Percentiles rank a stretch among this genome's conserved stretches.
phyloP scores from a whole-genome alignment of 2,329 filamentous ascomycete genomes.

The Dothidotthia symphoricarpi region DNA sequence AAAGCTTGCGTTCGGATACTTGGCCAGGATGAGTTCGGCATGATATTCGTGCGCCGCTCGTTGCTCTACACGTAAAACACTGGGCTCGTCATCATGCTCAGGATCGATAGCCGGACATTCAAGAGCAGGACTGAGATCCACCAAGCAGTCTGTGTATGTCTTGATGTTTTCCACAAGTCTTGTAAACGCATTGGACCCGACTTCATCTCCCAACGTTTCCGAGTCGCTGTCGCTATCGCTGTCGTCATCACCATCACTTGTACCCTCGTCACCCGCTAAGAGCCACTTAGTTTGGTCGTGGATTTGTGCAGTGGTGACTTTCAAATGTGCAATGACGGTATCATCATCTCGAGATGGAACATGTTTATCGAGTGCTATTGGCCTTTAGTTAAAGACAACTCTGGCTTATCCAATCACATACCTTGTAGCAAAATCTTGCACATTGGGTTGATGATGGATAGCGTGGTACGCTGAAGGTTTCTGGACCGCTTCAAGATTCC shows the following conservation, averaged over 20 bases:
- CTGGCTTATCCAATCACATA: neutral
- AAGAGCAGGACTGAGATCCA: constrained; percentile 15
- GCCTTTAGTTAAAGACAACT: constrained; percentile 1
- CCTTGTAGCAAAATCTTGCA: constrained; percentile 11
- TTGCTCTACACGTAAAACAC: constrained; percentile 3
- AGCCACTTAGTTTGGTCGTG: constrained; percentile 14
- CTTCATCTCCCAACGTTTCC: neutral
- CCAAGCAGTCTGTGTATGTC: constrained; percentile 14
- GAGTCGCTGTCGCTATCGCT: constrained; percentile 9
- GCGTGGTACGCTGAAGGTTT: constrained; percentile 9
- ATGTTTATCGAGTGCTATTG: constrained; percentile 5
- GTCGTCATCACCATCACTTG: neutral
- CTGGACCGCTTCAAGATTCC: constrained; percentile 14
- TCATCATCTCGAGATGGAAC: neutral
- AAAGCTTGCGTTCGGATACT: constrained; percentile 13
- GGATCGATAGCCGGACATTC: constrained; percentile 19
- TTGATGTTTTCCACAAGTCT: constrained; percentile 9
- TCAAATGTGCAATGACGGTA: neutral
- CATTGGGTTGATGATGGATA: constrained; percentile 12
- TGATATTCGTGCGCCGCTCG: constrained; percentile 20
- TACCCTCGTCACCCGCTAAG: constrained; percentile 1
- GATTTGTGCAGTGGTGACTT: constrained; percentile 4
- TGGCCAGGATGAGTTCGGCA: constrained; percentile 13
- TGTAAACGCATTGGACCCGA: neutral
- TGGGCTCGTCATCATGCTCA: constrained; percentile 6